Evolutionary conservation across 2,329 filamentous ascomycete genomes (phyloP).

Genomic region (Aureobasidium uvarum): DNA sequence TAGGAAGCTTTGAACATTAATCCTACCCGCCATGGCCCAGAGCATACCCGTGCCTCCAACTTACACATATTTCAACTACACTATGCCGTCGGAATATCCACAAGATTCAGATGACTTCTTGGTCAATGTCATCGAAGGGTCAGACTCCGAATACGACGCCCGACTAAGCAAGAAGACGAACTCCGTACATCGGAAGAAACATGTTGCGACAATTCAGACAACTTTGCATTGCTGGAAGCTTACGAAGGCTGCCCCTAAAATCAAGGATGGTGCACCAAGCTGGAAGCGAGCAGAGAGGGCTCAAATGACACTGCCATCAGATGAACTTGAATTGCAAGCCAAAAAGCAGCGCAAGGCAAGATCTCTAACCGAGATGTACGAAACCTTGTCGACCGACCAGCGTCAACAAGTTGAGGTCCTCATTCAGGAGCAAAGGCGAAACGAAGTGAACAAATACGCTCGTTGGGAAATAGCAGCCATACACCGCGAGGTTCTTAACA

Average conservation of each 20-base stretch:
- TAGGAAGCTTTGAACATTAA: neutral
- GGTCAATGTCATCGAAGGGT: constrained; percentile 1
- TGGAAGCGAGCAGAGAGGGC: constrained; percentile 16
- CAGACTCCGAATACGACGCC: neutral
- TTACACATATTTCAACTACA: neutral
- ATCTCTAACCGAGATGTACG: constrained; percentile 15
- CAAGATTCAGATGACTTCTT: neutral
- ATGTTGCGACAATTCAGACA: neutral
- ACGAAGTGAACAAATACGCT: neutral
- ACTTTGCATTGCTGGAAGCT: constrained; percentile 17
- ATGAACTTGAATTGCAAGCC: constrained; percentile 14
- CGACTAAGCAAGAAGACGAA: neutral
- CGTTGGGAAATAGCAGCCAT: constrained; percentile 21
- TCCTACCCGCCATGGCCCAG: neutral
- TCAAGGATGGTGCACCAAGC: neutral
- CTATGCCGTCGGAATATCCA: neutral
- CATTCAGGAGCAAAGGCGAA: neutral
- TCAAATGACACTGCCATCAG: constrained; percentile 10
- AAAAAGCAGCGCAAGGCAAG: constrained; percentile 9
- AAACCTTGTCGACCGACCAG: constrained; percentile 9
- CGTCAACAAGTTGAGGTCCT: constrained; percentile 17
- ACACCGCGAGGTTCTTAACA: constrained; percentile 12
- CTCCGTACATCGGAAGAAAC: neutral
- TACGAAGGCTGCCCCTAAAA: constrained; percentile 2
- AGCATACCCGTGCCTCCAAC: neutral